Conservation (phyloP, 2,329 filamentous ascomycete species). For the Dactylellina cionopaga region DNA sequence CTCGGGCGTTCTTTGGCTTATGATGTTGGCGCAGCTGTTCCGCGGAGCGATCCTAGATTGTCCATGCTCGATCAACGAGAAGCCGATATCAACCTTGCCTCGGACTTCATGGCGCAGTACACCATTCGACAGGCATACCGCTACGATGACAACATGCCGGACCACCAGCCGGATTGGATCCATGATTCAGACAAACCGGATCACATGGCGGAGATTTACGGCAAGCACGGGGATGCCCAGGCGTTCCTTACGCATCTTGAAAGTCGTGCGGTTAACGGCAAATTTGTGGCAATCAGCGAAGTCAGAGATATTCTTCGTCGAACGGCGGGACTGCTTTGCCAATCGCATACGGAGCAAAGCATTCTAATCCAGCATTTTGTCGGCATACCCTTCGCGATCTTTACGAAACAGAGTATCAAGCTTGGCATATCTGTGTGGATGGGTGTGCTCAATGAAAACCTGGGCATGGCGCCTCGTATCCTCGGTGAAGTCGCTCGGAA, state of each 20-base stretch:
- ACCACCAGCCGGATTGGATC: slow-evolving; percentile 74
- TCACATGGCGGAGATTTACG: slow-evolving; percentile 34
- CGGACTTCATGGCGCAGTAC: slow-evolving; percentile 96
- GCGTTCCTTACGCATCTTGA: slow-evolving; percentile 77
- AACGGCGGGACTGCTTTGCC: slow-evolving; percentile 86
- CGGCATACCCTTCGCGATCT: slow-evolving; percentile 88
- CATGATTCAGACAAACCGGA: slow-evolving; percentile 59
- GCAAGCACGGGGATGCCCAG: slow-evolving; percentile 62
- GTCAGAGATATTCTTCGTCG: slow-evolving; percentile 83
- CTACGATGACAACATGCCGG: slow-evolving; percentile 79
- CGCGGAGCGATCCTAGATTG: slow-evolving; percentile 84
- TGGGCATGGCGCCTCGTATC: slow-evolving; percentile 84
- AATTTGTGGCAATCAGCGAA: slow-evolving; percentile 76
- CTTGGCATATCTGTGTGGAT: slow-evolving; percentile 95
- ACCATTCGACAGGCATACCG: slow-evolving; percentile 96
- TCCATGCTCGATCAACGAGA: slow-evolving; percentile 79
- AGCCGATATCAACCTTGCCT: slow-evolving; percentile 85
- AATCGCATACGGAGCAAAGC: slow-evolving; percentile 71
- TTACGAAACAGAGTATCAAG: slow-evolving; percentile 94
- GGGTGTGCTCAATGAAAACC: slow-evolving; percentile 95
- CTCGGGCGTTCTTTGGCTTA: slow-evolving; percentile 92
- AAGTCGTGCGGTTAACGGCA: slow-evolving; percentile 74
- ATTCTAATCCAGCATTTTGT: slow-evolving; percentile 72
- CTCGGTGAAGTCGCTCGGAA: slow-evolving; percentile 86
- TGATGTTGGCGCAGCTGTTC: slow-evolving; percentile 88